phyloP scores from a whole-genome alignment of 75 land plant species.

The Larix kaempferi region DNA sequence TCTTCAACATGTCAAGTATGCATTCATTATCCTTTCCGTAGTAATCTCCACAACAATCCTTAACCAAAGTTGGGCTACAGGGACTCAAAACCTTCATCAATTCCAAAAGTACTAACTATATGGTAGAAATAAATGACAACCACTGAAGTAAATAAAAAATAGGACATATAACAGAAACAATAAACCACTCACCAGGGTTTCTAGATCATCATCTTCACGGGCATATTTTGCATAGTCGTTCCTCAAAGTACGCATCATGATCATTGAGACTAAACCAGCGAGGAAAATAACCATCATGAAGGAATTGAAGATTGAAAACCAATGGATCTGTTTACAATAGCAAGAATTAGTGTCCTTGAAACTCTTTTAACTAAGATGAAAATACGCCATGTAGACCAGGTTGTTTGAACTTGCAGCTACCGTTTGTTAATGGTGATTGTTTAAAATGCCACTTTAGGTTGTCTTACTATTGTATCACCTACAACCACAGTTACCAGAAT shows the following conservation, averaged over 20 bases:
- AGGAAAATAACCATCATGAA: constrained; percentile 99
- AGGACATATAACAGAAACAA: not conserved
- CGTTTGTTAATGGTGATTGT: not conserved
- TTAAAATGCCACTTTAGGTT: not conserved
- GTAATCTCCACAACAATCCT: not conserved
- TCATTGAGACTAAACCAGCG: constrained; percentile 98
- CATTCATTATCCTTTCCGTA: not conserved
- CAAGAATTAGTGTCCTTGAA: constrained; percentile 6
- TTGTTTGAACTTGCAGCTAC: not conserved
- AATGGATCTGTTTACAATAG: constrained; percentile 73
- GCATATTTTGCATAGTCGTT: constrained; percentile 99
- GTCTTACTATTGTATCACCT: not conserved
- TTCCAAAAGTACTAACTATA: not conserved
- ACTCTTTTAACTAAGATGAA: not conserved
- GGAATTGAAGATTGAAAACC: constrained; percentile 98
- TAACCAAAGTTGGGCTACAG: not conserved
- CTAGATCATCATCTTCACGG: constrained; percentile 97
- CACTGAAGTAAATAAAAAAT: not conserved
- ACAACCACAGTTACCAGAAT: not conserved
- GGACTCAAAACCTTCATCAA: not conserved
- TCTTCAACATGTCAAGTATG: not conserved
- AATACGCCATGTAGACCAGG: not conserved
- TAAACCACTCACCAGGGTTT: constrained; percentile 60
- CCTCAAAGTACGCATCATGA: constrained; percentile 90
- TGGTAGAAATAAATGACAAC: not conserved